A percentile compares a stretch with the other conserved stretches of the same genome.
These are phyloP conservation scores for Hyphodiscus sp. DNA, from an alignment of 2,329 filamentous ascomycete species.

Conservation along the genomic window DNA sequence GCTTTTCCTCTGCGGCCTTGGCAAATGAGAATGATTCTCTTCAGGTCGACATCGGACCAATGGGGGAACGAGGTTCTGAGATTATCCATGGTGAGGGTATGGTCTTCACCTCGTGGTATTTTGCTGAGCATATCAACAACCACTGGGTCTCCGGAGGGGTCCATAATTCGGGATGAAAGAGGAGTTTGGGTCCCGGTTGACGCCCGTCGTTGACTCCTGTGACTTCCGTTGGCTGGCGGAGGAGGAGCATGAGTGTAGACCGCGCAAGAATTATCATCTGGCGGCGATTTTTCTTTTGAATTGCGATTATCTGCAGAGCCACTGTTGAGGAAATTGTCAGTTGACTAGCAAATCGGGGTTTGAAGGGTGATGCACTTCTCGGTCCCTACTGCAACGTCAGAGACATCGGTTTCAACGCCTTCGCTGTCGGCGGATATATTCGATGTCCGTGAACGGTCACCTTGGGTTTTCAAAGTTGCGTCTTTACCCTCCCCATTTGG, in stretches of 20 bases:
- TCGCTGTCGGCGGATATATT: background rate
- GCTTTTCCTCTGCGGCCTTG: background rate
- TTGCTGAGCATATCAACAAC: background rate
- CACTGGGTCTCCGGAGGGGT: background rate
- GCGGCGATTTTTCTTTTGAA: background rate
- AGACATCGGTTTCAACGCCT: background rate
- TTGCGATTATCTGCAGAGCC: background rate
- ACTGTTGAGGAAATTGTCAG: background rate
- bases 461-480: background rate
- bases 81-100: background rate
- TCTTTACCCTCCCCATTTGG: background rate
- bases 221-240: background rate
- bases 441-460: background rate
- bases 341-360: background rate
- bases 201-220: background rate
- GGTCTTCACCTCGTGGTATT: background rate
- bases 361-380: background rate
- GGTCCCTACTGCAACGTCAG: no score
- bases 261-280: background rate
- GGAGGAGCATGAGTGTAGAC: background rate
- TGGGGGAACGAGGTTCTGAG: background rate
- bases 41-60: background rate
- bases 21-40: background rate
- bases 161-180: background rate
- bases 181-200: background rate